A percentile compares a stretch with the other conserved stretches of the same genome.
phyloP scores from a whole-genome alignment of 441 rosid species.

The Erodium moschatum region DNA sequence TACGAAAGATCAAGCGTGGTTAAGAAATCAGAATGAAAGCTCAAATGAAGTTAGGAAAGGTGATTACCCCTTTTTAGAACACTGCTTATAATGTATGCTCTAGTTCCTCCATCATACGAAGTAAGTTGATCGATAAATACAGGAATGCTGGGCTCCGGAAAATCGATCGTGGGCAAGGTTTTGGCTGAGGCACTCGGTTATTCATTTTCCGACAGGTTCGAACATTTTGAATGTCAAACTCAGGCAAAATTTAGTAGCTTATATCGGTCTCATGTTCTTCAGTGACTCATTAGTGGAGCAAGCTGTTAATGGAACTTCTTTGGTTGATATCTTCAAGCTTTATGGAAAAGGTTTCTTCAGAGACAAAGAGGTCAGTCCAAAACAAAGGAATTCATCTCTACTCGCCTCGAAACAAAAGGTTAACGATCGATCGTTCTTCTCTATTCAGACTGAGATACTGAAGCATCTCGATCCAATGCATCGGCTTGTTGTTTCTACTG shows the following conservation, averaged over 20 bases:
- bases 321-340: not conserved
- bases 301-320: not conserved
- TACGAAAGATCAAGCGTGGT: too few species aligned
- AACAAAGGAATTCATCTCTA: too few species aligned
- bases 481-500: constrained; percentile 72
- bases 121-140: not conserved
- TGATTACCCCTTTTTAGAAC: too few species aligned
- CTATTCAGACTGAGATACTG: constrained; percentile 56
- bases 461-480: constrained; percentile 41
- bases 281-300: not conserved
- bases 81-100: too few species aligned
- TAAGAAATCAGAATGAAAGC: too few species aligned
- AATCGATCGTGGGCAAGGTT: not conserved
- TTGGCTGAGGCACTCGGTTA: not conserved
- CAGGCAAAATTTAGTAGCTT: too few species aligned
- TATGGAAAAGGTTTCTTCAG: not conserved
- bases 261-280: not conserved
- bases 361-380: not conserved
- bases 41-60: too few species aligned
- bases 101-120: not conserved
- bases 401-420: not conserved
- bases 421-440: not conserved
- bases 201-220: not conserved
- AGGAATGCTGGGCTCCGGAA: not conserved
- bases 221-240: too few species aligned